Conservation (phyloP, 2,329 filamentous ascomycete species). For the Bertia moriformis region DNA sequence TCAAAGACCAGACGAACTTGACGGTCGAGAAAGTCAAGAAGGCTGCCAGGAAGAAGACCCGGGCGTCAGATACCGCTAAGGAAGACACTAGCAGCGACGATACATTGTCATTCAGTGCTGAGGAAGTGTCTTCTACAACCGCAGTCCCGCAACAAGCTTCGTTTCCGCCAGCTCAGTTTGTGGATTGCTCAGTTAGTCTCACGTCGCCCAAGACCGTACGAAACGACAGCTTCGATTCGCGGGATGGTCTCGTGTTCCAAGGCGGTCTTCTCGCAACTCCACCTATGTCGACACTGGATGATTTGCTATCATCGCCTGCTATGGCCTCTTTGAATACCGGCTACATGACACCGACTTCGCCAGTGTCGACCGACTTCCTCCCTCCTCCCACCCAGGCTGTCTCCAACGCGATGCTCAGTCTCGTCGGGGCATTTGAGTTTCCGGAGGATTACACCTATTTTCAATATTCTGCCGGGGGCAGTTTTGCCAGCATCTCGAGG, state of each 20-base stretch:
- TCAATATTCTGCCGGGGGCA: constrained; percentile 4
- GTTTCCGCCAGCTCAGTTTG: background rate
- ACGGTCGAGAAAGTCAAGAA: constrained; percentile 3
- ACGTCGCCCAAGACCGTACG: too few species aligned
- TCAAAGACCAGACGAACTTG: constrained; percentile 7
- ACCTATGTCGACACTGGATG: background rate
- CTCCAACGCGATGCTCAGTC: constrained; percentile 2
- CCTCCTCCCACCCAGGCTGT: constrained; percentile 2
- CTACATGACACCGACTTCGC: constrained; percentile 2
- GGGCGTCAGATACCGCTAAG: background rate
- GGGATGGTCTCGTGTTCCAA: too few species aligned
- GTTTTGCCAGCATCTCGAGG: constrained; percentile 3
- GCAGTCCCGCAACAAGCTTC: background rate
- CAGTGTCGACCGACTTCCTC: constrained; percentile 2
- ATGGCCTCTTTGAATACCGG: too few species aligned
- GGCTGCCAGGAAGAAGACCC: background rate
- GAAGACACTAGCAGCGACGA: background rate
- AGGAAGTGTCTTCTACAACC: too few species aligned
- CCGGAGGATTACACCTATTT: constrained; percentile 5
- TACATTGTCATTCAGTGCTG: background rate
- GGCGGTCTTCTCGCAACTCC: background rate
- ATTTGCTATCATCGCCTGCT: background rate
- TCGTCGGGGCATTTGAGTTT: constrained; percentile 4
- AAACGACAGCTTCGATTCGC: too few species aligned
- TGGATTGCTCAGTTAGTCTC: too few species aligned